These are phyloP conservation scores for Teratosphaeria nubilosa DNA, from an alignment of 2,329 filamentous ascomycete genomes.

Conservation along the genomic window DNA sequence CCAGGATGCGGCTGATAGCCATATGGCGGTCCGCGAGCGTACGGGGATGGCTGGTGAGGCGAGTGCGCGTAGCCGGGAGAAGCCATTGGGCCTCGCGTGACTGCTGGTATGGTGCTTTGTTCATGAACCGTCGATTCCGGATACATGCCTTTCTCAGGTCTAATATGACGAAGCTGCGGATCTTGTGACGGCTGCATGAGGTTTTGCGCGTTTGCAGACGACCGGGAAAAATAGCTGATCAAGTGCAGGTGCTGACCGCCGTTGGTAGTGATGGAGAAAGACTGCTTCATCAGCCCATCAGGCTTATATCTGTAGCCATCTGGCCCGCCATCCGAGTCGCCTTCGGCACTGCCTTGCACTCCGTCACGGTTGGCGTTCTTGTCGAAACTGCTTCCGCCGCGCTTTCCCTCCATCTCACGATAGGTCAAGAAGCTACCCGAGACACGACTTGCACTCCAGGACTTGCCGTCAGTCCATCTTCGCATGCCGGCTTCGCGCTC, in stretches of 20 bases:
- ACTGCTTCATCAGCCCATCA: conserved; percentile 98
- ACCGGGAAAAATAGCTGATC: conserved; percentile 91
- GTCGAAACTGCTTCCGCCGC: conserved; percentile 61
- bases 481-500: conserved; percentile 97
- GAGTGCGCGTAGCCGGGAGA: conserved; percentile 46
- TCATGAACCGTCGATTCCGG: conserved; percentile 92
- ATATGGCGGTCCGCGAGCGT: conserved; percentile 30
- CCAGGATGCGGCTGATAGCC: conserved; percentile 29
- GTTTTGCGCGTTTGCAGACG: conserved; percentile 60
- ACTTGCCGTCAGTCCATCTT: conserved; percentile 97
- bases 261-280: conserved; percentile 95
- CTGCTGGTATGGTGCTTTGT: conserved; percentile 65
- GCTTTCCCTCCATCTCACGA: conserved; percentile 96
- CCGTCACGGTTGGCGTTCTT: conserved; percentile 57
- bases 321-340: conserved; percentile 64
- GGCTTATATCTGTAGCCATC: conserved; percentile 92
- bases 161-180: conserved; percentile 66
- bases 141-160: conserved; percentile 89
- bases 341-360: conserved; percentile 63
- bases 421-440: conserved; percentile 97
- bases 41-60: conserved; percentile 34
- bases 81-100: conserved; percentile 63
- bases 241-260: conserved; percentile 85
- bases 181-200: conserved; percentile 77
- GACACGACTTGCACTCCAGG: conserved; percentile 95